Conservation (phyloP, 306 rosid species). For the Abrus pulchellus region DNA sequence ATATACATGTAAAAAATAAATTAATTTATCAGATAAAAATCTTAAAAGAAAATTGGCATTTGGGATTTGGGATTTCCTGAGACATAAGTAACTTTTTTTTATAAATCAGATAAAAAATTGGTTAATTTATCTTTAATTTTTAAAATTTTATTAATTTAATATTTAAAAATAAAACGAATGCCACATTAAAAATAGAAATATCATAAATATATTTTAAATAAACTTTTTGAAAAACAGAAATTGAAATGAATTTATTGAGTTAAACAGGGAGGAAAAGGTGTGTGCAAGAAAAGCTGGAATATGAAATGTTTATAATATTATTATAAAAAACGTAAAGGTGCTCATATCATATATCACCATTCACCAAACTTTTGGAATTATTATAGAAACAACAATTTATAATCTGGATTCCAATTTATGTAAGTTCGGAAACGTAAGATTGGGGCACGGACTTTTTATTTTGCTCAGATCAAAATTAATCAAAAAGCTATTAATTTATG, state of each 20-base stretch:
- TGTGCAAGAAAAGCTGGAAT: constrained; percentile 20
- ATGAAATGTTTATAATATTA: not conserved
- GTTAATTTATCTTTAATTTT: not conserved
- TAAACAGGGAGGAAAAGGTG: not conserved
- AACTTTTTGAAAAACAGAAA: not conserved
- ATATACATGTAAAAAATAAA: too few relatives aligned
- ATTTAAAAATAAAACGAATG: too few relatives aligned
- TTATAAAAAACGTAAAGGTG: constrained; percentile 17
- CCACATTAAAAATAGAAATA: too few relatives aligned
- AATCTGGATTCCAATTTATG: constrained; percentile 35
- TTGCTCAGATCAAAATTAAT: constrained; percentile 39
- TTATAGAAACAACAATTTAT: constrained; percentile 31
- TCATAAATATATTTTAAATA: too few relatives aligned
- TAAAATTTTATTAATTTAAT: too few relatives aligned
- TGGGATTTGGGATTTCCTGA: not conserved
- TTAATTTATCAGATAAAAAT: too few relatives aligned
- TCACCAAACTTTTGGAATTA: constrained; percentile 21
- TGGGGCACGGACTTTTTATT: constrained; percentile 48
- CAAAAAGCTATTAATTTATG: constrained; percentile 49
- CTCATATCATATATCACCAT: constrained; percentile 22
- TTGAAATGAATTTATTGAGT: not conserved
- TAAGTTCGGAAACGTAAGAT: constrained; percentile 58
- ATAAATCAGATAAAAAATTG: too few relatives aligned
- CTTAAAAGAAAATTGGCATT: not conserved
- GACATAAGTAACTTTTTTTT: not conserved